phyloP scores from a whole-genome alignment of 1,139 yeast species.

The Williopsis jadinii region DNA sequence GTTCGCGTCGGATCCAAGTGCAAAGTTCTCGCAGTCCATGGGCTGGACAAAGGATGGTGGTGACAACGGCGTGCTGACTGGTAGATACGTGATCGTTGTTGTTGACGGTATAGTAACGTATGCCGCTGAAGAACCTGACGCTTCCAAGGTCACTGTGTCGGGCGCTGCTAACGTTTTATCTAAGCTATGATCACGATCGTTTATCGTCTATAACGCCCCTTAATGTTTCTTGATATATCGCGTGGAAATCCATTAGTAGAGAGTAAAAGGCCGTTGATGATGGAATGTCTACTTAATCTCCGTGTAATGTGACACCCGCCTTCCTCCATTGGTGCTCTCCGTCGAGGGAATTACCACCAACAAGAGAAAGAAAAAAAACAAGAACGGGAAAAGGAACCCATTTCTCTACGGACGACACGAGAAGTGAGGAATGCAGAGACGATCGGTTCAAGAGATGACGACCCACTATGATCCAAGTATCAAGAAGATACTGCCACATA shows the following conservation, averaged over 20 bases:
- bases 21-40: conserved; percentile 50
- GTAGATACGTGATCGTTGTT: conserved; percentile 66
- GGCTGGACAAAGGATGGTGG: conserved; percentile 56
- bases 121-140: conserved; percentile 54
- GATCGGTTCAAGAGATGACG: not conserved
- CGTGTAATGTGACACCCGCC: too few relatives aligned
- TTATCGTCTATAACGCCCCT: too few relatives aligned
- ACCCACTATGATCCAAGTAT: conserved; percentile 35
- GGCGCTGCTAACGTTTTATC: conserved; percentile 50
- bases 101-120: conserved; percentile 59
- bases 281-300: too few relatives aligned
- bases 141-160: conserved; percentile 54
- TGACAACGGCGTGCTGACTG: conserved; percentile 54
- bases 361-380: too few relatives aligned
- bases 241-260: too few relatives aligned
- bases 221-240: too few relatives aligned
- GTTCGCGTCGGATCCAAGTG: conserved; percentile 71
- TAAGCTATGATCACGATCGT: conserved; percentile 21
- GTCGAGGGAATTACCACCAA: too few relatives aligned
- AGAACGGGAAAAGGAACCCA: too few relatives aligned
- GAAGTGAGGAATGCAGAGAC: too few relatives aligned
- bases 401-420: too few relatives aligned
- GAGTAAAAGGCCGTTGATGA: too few relatives aligned
- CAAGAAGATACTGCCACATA: conserved; percentile 55
- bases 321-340: too few relatives aligned